These are phyloP conservation scores for Oemleria cerasiformis DNA, from an alignment of 306 rosid genomes.

Conservation along the genomic window DNA sequence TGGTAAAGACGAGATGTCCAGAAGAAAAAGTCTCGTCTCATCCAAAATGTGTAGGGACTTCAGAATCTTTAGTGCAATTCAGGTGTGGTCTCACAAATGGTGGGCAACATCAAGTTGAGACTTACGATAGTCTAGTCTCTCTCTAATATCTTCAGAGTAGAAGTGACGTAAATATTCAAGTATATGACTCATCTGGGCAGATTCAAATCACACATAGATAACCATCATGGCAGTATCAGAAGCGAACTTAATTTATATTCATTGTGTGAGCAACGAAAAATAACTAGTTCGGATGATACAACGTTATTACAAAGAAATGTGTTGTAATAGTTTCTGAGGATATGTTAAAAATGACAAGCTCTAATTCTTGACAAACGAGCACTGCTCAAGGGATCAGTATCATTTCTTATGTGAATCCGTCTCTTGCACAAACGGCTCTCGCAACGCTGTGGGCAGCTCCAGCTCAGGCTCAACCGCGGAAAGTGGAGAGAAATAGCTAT, in stretches of 20 bases:
- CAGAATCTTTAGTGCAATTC: no score
- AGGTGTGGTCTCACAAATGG: no score
- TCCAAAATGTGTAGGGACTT: no score
- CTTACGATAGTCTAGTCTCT: no score
- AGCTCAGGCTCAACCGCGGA: conserved; percentile 63
- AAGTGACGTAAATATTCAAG: background rate
- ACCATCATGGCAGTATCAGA: background rate
- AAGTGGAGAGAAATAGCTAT: conserved; percentile 52
- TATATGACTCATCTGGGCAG: background rate
- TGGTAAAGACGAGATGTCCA: no score
- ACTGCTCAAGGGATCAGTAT: background rate
- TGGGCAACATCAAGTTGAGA: no score
- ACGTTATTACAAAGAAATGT: background rate
- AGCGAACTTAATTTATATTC: background rate
- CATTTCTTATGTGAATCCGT: background rate
- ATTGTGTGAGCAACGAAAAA: background rate
- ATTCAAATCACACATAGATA: background rate
- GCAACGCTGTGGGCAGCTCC: conserved; percentile 61
- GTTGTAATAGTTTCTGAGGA: background rate
- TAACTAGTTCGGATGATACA: background rate
- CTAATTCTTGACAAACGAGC: background rate
- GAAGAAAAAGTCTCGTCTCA: no score
- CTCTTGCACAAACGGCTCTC: conserved; percentile 72
- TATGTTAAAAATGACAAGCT: background rate
- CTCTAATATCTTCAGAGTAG: no score